Base-by-base conservation (phyloP, 805 yeast species). In the Yamadazyma endophytica region DNA sequence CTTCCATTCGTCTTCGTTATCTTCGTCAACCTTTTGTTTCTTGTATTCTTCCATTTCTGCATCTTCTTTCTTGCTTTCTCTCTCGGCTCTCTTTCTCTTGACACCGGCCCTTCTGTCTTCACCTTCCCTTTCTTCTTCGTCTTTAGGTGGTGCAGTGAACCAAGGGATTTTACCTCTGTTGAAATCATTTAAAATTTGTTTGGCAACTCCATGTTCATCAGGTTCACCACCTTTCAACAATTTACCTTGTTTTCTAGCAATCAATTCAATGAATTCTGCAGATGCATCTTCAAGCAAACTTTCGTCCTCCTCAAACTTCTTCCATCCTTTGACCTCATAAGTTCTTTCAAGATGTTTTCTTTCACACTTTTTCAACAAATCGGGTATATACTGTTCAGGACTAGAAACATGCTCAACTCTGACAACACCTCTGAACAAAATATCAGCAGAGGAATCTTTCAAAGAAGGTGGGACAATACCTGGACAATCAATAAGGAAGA, bases 111-210 rank as follows among this genome's bases (percentile, higher is more conserved):
- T 71, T 51, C 70, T 71, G 48, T 71, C 81, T 36, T 64, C 79
- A 26, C 79, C 84, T 17, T 68, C 67, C 55, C 73, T 68, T 15
- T 58, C 74, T 32, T 73, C 79, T 16, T 64, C 72, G 40, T 77
- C 84, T 44, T 79, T 75, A 24, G 97, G 97, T 17, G 98, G 98
- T 17, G 92, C 79, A 19, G 86, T 86, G 56, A 90, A 90, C 98
- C 98, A 90, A 15, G 98, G 98, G 33, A 90, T 90, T 52, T 87
- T 86, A 40, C 98, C 98, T 61, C 98, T 76, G 62, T 88, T 90
- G 70, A 90, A 90, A 58, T 90, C 98, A 47, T 87, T 87, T 56
- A 90, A 73, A 18, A 90, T 82, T 51, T 82, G 81, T 58, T 88
- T 90, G 23, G 97, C 79, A 35, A 90, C 87, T 49, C 96, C 94